Conservation (phyloP, 306 rosid genomes). For the Cyamopsis tetragonoloba region DNA sequence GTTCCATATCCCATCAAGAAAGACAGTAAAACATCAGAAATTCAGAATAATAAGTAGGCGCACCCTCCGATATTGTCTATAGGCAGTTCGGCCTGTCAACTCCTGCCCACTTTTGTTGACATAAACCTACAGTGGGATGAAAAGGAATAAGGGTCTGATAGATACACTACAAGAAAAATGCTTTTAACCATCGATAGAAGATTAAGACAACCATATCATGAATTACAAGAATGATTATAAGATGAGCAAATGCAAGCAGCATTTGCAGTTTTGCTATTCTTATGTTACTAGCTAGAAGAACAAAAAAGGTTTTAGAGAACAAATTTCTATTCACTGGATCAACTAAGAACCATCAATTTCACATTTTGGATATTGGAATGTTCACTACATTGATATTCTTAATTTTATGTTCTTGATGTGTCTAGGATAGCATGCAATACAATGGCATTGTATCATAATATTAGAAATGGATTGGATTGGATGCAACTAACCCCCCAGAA, state of each 20-base stretch:
- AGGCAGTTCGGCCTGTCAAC: slow-evolving; percentile 61
- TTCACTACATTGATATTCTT: neutral
- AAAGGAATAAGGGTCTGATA: slow-evolving; percentile 22
- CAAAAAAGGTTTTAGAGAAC: neutral
- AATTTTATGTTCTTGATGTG: neutral
- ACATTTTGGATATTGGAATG: neutral
- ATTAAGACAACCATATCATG: neutral
- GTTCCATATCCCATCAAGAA: neutral
- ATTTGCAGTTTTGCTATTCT: neutral
- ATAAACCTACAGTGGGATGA: slow-evolving; percentile 56
- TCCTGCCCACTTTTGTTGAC: slow-evolving; percentile 68
- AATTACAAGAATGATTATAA: neutral
- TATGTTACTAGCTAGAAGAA: neutral
- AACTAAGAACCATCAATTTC: neutral
- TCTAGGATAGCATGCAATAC: neutral
- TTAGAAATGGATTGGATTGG: too few species aligned
- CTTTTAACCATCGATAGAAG: neutral
- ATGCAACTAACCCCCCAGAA: too few species aligned
- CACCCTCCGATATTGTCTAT: slow-evolving; percentile 64
- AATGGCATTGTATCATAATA: too few species aligned
- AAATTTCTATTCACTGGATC: neutral
- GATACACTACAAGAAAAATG: too few species aligned
- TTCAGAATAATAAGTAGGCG: neutral
- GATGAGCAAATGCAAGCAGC: neutral
- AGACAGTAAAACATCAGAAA: neutral